Evolutionary conservation across 805 yeast genomes (phyloP), one percentile per base, ranked within the genome.

Genomic region (Starmerella etchellsii): DNA sequence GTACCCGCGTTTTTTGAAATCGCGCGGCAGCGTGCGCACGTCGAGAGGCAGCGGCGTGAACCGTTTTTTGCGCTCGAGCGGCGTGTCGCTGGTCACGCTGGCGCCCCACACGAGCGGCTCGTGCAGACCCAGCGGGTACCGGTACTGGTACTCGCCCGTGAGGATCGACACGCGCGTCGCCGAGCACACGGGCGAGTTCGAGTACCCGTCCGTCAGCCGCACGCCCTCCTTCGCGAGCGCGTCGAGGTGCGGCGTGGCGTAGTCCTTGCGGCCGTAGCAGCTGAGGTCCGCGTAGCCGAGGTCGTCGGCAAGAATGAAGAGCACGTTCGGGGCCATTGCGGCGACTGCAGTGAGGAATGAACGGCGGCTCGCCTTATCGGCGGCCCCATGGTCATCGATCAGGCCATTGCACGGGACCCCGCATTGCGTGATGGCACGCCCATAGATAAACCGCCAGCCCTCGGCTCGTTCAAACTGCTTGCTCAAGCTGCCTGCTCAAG

Each of bases 121-220:
- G 21, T 50, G 51, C 7, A 50, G 44, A 9, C 54, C 54, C 10
- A 44, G 41, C 2, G 43, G 40, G 26, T 46, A 49, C 14, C 52
- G 44, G 47, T 74, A 78, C 51, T 74, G 71, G 50, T 74, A 78
- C 4, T 77, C 72, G 3, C 79, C 81, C 2, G 74, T 68, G 32
- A 74, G 55, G 3, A 74, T 61, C 73, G 73, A 73, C 11, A 78
- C 73, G 43, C 79, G 58, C 0, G 79, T 74, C 7, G 80, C 79
- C 2, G 79, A 73, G 49, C 79, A 74, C 2, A 78, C 79, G 1
- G 79, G 78, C 2, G 77, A 66, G 3, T 78, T 78, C 2, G 79
- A 69, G 45, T 74, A 76, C 56, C 74, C 74, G 44, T 74, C 73
- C 10, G 77, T 70, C 48, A 73, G 69, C 34, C 73, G 53, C 18